phyloP scores from a whole-genome alignment of 2,329 filamentous ascomycete species.

The Verticillium tricorpus region DNA sequence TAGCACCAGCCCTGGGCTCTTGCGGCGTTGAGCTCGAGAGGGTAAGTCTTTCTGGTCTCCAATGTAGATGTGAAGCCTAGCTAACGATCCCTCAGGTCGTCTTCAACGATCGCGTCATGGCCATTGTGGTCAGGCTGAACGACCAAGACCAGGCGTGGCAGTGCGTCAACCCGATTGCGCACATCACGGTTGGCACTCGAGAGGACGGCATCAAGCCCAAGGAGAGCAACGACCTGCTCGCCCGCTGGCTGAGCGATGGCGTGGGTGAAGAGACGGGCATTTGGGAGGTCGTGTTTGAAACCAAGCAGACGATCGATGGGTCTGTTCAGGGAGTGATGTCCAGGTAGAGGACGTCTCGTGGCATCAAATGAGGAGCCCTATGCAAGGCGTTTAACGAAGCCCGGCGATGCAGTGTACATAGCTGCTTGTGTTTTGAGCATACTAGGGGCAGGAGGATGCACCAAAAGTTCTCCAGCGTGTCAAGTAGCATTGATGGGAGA shows the following conservation, averaged over 20 bases:
- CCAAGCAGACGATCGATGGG: constrained; percentile 42
- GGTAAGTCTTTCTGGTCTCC: constrained; percentile 26
- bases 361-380: no score
- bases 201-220: constrained; percentile 75
- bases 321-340: constrained; percentile 43
- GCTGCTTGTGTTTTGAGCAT: no score
- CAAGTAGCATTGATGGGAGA: no score
- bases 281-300: constrained; percentile 44
- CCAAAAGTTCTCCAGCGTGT: no score
- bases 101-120: constrained; percentile 85
- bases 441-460: no score
- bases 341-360: constrained; percentile 26
- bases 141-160: constrained; percentile 53
- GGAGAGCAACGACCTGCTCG: constrained; percentile 85
- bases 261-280: constrained; percentile 35
- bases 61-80: background rate
- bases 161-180: constrained; percentile 73
- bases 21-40: constrained; percentile 62
- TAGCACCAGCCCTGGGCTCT: constrained; percentile 46
- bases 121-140: constrained; percentile 74
- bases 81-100: constrained; percentile 48
- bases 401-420: no score
- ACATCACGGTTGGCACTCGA: constrained; percentile 86
- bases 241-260: constrained; percentile 64
- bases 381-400: no score